Evolutionary conservation across 129 eudicot species (phyloP).

Genomic region (Pseudognaphalium luteoalbum): DNA sequence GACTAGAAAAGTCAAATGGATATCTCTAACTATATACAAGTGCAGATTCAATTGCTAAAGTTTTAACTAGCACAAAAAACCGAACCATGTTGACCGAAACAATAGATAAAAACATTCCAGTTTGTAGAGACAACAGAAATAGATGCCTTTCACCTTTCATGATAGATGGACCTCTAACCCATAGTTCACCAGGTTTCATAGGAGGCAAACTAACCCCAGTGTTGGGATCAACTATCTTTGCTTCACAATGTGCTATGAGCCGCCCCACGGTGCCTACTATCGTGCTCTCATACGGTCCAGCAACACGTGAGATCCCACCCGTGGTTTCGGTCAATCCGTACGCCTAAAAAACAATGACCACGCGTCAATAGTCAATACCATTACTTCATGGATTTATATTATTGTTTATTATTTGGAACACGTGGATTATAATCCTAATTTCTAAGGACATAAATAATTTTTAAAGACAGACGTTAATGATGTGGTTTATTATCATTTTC

Average conservation of each 20-base stretch:
- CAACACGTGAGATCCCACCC: constrained; percentile 42
- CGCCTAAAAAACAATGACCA: constrained; percentile 32
- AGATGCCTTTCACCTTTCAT: constrained; percentile 53
- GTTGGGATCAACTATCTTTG: constrained; percentile 59
- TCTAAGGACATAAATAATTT: neutral
- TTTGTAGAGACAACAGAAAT: neutral
- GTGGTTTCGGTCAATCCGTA: constrained; percentile 69
- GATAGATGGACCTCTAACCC: constrained; percentile 61
- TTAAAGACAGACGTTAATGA: no score
- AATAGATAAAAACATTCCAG: neutral
- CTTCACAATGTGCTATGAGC: constrained; percentile 43
- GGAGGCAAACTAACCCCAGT: constrained; percentile 57
- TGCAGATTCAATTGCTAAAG: neutral
- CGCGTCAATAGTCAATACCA: neutral
- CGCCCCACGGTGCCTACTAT: constrained; percentile 47
- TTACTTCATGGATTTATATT: neutral
- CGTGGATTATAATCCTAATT: neutral
- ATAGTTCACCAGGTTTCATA: constrained; percentile 59
- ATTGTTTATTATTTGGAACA: neutral
- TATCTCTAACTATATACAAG: neutral
- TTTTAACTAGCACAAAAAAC: neutral
- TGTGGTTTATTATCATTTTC: no score
- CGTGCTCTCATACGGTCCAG: constrained; percentile 40
- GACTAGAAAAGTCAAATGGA: no score
- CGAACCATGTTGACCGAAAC: neutral